phyloP scores from a whole-genome alignment of 805 yeast species.

The Starmerella etchellsii region DNA sequence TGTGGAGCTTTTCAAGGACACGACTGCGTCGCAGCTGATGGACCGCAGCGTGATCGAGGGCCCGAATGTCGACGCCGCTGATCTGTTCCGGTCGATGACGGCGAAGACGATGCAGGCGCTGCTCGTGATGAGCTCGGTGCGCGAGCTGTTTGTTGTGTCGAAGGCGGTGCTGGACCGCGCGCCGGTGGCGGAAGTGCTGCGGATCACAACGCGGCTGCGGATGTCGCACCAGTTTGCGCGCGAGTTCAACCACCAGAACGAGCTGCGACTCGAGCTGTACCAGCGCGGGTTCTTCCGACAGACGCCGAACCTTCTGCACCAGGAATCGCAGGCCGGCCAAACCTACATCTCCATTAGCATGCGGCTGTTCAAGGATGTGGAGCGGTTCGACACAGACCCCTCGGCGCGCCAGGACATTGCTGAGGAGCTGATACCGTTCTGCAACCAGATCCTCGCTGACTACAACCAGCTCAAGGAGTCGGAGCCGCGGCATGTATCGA shows the following conservation, averaged over 20 bases:
- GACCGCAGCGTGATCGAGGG: constrained; percentile 18
- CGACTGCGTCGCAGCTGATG: constrained; percentile 79
- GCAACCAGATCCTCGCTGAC: constrained; percentile 56
- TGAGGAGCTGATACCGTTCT: constrained; percentile 48
- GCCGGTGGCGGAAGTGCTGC: constrained; percentile 52
- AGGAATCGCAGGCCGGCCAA: constrained; percentile 82
- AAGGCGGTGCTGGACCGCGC: constrained; percentile 47
- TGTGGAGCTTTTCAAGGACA: constrained; percentile 55
- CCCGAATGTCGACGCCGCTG: constrained; percentile 31
- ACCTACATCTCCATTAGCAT: constrained; percentile 72
- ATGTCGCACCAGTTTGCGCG: constrained; percentile 72
- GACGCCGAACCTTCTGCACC: constrained; percentile 80
- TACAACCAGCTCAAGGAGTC: constrained; percentile 54
- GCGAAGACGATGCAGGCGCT: constrained; percentile 86
- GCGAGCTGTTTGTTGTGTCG: constrained; percentile 56
- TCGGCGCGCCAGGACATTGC: constrained; percentile 41
- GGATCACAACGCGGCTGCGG: constrained; percentile 47
- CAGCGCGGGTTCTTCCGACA: constrained; percentile 86
- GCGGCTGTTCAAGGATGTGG: constrained; percentile 58
- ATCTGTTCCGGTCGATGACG: constrained; percentile 57
- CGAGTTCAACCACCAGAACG: constrained; percentile 77
- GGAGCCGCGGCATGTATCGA: constrained; percentile 62
- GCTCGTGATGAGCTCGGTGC: constrained; percentile 71
- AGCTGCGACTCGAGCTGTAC: constrained; percentile 76
- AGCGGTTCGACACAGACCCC: constrained; percentile 33